Conservation (phyloP, 2,329 filamentous ascomycete genomes). For the Capronia epimyces region DNA sequence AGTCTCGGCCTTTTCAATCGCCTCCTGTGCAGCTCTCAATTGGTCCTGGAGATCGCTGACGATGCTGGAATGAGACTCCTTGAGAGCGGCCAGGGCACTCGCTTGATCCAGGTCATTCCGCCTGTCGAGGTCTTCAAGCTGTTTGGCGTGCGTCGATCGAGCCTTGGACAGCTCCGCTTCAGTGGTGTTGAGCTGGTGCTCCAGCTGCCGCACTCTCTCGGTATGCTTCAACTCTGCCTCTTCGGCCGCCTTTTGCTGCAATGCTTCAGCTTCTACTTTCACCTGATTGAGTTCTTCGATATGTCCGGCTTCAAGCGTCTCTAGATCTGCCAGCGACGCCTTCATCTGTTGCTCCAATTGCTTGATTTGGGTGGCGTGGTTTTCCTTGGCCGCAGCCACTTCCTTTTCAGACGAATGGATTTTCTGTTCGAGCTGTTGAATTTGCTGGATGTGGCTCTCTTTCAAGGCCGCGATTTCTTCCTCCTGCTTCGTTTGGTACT, state of each 20-base stretch:
- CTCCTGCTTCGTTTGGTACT: conserved; percentile 8
- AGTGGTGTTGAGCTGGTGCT: conserved; percentile 17
- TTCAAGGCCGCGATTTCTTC: conserved; percentile 22
- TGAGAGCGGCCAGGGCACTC: conserved; percentile 12
- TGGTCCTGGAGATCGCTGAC: conserved; percentile 32
- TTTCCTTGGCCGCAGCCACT: conserved; percentile 8
- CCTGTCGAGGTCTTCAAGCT: conserved; percentile 34
- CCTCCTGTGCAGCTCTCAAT: conserved; percentile 14
- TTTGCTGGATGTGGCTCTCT: conserved; percentile 32
- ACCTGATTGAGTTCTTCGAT: conserved; percentile 18
- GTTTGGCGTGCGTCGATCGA: conserved; percentile 31
- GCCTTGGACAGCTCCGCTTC: conserved; percentile 12
- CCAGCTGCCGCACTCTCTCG: conserved; percentile 12
- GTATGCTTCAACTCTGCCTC: conserved; percentile 16
- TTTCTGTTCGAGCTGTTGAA: conserved; percentile 35
- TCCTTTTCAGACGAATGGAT: conserved; percentile 35
- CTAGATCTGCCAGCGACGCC: conserved; percentile 17
- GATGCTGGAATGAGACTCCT: conserved; percentile 15
- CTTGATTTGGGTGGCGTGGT: conserved; percentile 20
- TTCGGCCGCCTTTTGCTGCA: conserved; percentile 15
- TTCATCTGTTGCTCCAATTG: conserved; percentile 24
- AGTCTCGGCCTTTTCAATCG: conserved; percentile 17
- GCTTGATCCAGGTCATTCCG: conserved; percentile 26
- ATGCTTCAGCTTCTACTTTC: conserved; percentile 13
- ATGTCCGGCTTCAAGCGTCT: conserved; percentile 18